Base-by-base conservation (phyloP, 2,329 filamentous ascomycete genomes). In the Fusarium succisae region DNA sequence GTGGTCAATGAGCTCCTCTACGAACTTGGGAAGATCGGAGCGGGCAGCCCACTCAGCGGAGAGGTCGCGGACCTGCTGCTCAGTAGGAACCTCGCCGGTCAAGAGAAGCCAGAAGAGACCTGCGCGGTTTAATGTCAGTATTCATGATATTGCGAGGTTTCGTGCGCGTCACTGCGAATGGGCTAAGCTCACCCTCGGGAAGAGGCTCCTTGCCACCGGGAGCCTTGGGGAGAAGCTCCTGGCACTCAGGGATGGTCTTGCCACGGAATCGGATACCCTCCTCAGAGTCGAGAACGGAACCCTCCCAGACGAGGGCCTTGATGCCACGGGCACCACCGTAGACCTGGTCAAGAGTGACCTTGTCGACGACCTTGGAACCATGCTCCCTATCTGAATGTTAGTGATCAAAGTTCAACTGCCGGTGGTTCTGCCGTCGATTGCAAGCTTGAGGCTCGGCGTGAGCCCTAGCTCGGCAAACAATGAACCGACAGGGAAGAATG, bases 251-350 rank as follows among this genome's bases (percentile, higher is more conserved):
- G 81, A 99, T 99, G 78, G 96, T 99, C 91, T 96, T 96, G 88
- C 96, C 96, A 84, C 96, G 93, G 92, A 99, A 99, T 81, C 96
- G 94, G 86, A 99, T 99, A 88, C 96, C 96, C 91, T 99, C 96
- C 89, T 98, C 95, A 66, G 96, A 91, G 87, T 99, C 96, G 81
- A 99, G 93, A 80, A 99, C 96, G 81, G 96, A 99, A 80, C 96
- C 93, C 88, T 99, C 96, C 96, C 96, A 99, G 81, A 99, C 96
- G 73, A 99, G 92, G 79, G 92, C 93, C 91, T 98, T 99, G 88
- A 99, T 97, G 82, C 96, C 96, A 89, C 96, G 96, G 82, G 96
- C 96, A 92, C 96, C 96, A 84, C 96, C 96, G 85, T 98, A 99
- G 83, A 98, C 96, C 89, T 99, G 96, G 90, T 98, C 96, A 78